Conservation (phyloP, 768 basidiomycete species). For the Tubosaeta sp. region DNA sequence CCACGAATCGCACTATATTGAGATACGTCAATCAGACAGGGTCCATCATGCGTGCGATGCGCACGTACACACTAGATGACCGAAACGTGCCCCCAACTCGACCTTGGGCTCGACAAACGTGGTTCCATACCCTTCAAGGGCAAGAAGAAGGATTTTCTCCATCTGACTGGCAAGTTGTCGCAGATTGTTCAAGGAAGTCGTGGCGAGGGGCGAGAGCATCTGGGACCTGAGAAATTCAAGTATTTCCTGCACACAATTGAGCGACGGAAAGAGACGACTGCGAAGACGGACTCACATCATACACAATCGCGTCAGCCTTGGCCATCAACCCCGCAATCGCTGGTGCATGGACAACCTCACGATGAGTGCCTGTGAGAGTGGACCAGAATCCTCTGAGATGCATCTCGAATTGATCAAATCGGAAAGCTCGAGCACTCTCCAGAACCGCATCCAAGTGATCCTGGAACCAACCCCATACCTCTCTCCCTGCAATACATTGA, state of each 20-base stretch:
- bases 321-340: constrained; percentile 86
- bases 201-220: constrained; percentile 73
- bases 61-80: constrained; percentile 80
- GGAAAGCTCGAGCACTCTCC: constrained; percentile 70
- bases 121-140: constrained; percentile 78
- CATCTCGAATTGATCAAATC: constrained; percentile 89
- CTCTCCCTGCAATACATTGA: constrained; percentile 74
- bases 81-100: constrained; percentile 85
- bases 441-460: constrained; percentile 83
- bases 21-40: constrained; percentile 7
- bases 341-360: constrained; percentile 87
- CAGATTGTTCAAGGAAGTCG: constrained; percentile 62
- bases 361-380: constrained; percentile 63
- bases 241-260: constrained; percentile 59
- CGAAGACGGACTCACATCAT: constrained; percentile 64
- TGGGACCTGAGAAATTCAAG: constrained; percentile 80
- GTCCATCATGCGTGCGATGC: neutral
- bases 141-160: constrained; percentile 82
- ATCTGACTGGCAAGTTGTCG: constrained; percentile 85
- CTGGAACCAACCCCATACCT: constrained; percentile 91
- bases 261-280: constrained; percentile 7
- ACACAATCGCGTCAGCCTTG: constrained; percentile 84
- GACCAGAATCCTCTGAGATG: constrained; percentile 85
- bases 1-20: constrained; percentile 75
- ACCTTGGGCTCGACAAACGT: constrained; percentile 92